Conservation (phyloP, 1,139 yeast genomes). For the Suhomyces coccinellae region DNA sequence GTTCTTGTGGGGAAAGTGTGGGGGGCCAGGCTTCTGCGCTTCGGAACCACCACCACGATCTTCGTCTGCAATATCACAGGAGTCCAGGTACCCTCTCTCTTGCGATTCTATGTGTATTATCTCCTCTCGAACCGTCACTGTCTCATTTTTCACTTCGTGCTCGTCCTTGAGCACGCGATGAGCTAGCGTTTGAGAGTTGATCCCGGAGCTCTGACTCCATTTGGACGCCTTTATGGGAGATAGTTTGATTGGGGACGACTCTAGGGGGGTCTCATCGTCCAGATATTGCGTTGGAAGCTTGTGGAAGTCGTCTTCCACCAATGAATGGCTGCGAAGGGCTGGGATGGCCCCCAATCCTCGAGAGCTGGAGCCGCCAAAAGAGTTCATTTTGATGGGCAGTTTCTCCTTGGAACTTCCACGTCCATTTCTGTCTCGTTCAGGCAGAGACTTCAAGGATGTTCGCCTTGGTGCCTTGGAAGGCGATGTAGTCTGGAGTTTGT, state of each 20-base stretch:
- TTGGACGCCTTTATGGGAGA: constrained; percentile 9
- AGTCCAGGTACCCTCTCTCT: too few relatives aligned
- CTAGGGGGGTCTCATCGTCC: constrained; percentile 14
- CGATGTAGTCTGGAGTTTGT: not conserved
- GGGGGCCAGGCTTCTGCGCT: too few relatives aligned
- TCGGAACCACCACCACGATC: too few relatives aligned
- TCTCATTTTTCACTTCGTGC: too few relatives aligned
- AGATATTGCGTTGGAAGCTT: constrained; percentile 20
- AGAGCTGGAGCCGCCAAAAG: constrained; percentile 10
- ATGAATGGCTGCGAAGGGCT: constrained; percentile 16
- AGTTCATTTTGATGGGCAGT: constrained; percentile 13
- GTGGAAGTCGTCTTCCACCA: constrained; percentile 15
- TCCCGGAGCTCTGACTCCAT: not conserved
- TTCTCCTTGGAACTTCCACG: not conserved
- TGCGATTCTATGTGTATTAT: too few relatives aligned
- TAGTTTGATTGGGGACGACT: constrained; percentile 12
- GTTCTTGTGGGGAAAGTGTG: too few relatives aligned
- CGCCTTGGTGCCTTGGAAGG: not conserved
- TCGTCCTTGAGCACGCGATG: not conserved
- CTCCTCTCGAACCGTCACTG: too few relatives aligned
- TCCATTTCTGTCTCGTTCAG: not conserved
- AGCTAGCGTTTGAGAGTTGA: not conserved
- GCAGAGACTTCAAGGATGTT: not conserved
- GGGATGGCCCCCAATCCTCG: constrained; percentile 14
- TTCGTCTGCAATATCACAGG: too few relatives aligned